Evolutionary conservation across 1,284 basidiomycete species (phyloP), one percentile per base, ranked within the genome.

Genomic region (Xanthoconium separans): DNA sequence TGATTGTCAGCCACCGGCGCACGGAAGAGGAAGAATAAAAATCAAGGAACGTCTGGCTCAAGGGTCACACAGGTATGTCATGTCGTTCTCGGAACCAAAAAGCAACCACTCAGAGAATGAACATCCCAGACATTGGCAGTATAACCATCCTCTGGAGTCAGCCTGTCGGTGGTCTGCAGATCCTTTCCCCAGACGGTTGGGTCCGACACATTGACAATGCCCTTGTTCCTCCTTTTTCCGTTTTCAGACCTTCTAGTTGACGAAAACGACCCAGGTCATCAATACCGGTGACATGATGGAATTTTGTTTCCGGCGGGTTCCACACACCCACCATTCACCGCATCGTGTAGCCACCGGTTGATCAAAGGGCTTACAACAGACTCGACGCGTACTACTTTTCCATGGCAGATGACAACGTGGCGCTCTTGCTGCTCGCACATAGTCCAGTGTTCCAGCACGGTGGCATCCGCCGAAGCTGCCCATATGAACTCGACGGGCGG

Each of bases 61-160:
- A 82, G 60, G 82, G 82, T 3, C 83, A 85, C 58, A 81, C 80
- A 39, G 82, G 82, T 39, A 10, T 6, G 37, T 12, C 37, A 10
- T 6, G 37, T 12, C 37, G 10, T 12, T 18, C 37, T 39, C 37
- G 6, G 4, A 39, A 18, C 16, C 6, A 2, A 10, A 39, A 18
- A 9, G n/a, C 11, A 20, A 18, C 10, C n/a, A 37, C n/a, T n/a
- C 7, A 16, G 13, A 16, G 36, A 39, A 12, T 20, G 8, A 4
- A 39, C 37, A 12, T 39, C 24, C 2, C 37, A 83, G 83, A 85
- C 59, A 75, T 81, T 51, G 81, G 79, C 11, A 76, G 75, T 13
- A 66, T 85, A 7, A 39, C 37, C 37, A 39, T 39, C 20, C 37
- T 39, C 18, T 20, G 37, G 37, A 39, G 37, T 12, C 37, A 39